phyloP scores from a whole-genome alignment of 306 rosid genomes.

The Parietaria judaica region DNA sequence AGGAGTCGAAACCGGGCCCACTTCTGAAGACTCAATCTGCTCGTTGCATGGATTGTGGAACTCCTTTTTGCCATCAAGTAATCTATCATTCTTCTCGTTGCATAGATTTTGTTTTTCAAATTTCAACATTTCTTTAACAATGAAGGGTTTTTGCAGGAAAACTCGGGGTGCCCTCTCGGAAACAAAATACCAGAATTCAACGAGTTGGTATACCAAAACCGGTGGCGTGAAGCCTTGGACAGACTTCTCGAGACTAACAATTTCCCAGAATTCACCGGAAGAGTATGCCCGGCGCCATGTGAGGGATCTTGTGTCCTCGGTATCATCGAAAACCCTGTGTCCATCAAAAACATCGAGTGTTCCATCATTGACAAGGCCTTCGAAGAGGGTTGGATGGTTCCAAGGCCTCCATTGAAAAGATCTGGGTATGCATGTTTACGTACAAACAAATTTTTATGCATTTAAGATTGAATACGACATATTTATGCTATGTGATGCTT shows the following conservation, averaged over 20 bases:
- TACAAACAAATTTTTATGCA: background rate
- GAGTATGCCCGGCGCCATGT: slow-evolving; percentile 98
- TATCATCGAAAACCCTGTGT: slow-evolving; percentile 81
- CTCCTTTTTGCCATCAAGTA: slow-evolving; percentile 99
- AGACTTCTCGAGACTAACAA: slow-evolving; percentile 97
- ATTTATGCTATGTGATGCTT: too few relatives aligned
- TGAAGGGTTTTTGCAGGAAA: slow-evolving; percentile 51
- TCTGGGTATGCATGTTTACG: slow-evolving; percentile 54
- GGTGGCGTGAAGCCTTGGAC: slow-evolving; percentile 93
- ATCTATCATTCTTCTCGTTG: background rate
- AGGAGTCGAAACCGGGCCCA: slow-evolving; percentile 84
- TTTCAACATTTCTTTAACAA: background rate
- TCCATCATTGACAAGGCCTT: slow-evolving; percentile 97
- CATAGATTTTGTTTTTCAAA: background rate
- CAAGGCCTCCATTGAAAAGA: slow-evolving; percentile 76
- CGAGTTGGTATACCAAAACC: slow-evolving; percentile 85
- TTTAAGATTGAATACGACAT: too few relatives aligned
- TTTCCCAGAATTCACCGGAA: slow-evolving; percentile 97
- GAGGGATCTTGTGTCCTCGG: slow-evolving; percentile 94
- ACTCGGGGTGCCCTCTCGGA: slow-evolving; percentile 96
- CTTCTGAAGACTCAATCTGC: slow-evolving; percentile 94
- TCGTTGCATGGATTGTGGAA: slow-evolving; percentile 99
- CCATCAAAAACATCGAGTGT: slow-evolving; percentile 93
- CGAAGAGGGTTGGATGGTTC: slow-evolving; percentile 99
- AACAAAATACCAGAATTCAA: slow-evolving; percentile 97